Conservation (phyloP, 1,139 yeast genomes). For the Yamadazyma trypodendri region DNA sequence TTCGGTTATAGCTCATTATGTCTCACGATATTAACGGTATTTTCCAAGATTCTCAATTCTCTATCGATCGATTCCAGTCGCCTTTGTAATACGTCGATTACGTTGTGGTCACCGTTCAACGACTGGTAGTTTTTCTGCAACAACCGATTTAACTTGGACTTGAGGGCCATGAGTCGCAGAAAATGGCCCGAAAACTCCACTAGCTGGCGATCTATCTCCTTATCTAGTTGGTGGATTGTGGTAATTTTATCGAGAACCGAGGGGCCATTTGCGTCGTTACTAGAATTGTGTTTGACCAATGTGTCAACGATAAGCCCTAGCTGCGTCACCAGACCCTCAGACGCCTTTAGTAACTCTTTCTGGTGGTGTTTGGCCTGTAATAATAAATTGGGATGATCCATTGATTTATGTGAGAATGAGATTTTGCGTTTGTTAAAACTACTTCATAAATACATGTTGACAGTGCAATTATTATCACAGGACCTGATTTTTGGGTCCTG, state of each 20-base stretch:
- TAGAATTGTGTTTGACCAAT: constrained; percentile 29
- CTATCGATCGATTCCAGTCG: constrained; percentile 45
- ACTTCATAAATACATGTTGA: constrained; percentile 2
- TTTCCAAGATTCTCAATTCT: constrained; percentile 47
- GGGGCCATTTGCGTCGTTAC: constrained; percentile 21
- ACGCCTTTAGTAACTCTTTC: constrained; percentile 25
- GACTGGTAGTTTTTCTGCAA: constrained; percentile 19
- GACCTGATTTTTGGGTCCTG: constrained; percentile 3
- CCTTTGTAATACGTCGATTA: constrained; percentile 39
- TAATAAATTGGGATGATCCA: constrained; percentile 29
- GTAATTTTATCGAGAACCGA: constrained; percentile 40
- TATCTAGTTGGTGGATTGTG: constrained; percentile 43
- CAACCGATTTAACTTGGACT: constrained; percentile 20
- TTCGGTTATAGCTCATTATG: background rate
- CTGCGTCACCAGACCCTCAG: constrained; percentile 29
- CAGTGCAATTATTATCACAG: constrained; percentile 4
- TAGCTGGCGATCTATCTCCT: constrained; percentile 37
- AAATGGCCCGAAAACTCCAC: constrained; percentile 28
- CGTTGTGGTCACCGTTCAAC: constrained; percentile 14
- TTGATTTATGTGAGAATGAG: constrained; percentile 1
- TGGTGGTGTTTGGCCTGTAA: constrained; percentile 39
- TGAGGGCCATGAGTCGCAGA: constrained; percentile 21
- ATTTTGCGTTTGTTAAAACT: background rate
- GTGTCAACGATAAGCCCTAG: constrained; percentile 25
- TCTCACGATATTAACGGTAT: constrained; percentile 23